Conservation (phyloP, 2,329 filamentous ascomycete species). For the Periconia digitata region DNA sequence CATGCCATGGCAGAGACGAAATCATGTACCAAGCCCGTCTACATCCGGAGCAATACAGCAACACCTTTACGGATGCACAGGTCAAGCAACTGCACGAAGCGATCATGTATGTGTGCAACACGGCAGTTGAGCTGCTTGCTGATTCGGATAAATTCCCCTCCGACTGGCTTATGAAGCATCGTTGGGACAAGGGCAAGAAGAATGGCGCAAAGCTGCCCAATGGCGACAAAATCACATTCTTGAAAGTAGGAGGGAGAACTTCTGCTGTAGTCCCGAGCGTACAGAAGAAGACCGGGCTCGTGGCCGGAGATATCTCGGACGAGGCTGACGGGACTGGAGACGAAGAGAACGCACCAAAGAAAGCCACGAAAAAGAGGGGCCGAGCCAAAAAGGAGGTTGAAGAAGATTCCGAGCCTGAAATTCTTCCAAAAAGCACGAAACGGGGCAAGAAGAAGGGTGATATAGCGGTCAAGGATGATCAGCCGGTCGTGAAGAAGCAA, state of each 20-base stretch:
- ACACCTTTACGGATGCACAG: constrained; percentile 74
- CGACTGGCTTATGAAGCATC: constrained; percentile 81
- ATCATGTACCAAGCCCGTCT: constrained; percentile 83
- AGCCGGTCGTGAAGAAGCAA: constrained; percentile 27
- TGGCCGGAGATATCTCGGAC: constrained; percentile 55
- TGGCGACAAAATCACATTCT: constrained; percentile 79
- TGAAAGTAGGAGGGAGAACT: constrained; percentile 89
- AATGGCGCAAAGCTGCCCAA: constrained; percentile 70
- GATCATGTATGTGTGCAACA: constrained; percentile 77
- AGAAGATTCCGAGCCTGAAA: constrained; percentile 9
- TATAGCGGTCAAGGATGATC: constrained; percentile 19
- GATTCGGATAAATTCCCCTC: constrained; percentile 84
- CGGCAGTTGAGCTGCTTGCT: constrained; percentile 74
- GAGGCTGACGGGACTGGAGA: constrained; percentile 24
- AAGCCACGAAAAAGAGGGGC: constrained; percentile 30
- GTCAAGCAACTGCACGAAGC: constrained; percentile 70
- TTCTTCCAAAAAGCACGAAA: constrained; percentile 18
- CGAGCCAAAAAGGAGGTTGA: constrained; percentile 15
- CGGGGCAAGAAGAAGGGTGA: constrained; percentile 24
- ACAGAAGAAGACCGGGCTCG: constrained; percentile 77
- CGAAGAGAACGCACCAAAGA: constrained; percentile 32
- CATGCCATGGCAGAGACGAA: constrained; percentile 1
- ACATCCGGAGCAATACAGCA: constrained; percentile 90
- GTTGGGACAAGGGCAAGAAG: constrained; percentile 89
- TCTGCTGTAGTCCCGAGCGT: constrained; percentile 83